Evolutionary conservation across 768 basidiomycete species (phyloP).

Genomic region (Trametes elegans): DNA sequence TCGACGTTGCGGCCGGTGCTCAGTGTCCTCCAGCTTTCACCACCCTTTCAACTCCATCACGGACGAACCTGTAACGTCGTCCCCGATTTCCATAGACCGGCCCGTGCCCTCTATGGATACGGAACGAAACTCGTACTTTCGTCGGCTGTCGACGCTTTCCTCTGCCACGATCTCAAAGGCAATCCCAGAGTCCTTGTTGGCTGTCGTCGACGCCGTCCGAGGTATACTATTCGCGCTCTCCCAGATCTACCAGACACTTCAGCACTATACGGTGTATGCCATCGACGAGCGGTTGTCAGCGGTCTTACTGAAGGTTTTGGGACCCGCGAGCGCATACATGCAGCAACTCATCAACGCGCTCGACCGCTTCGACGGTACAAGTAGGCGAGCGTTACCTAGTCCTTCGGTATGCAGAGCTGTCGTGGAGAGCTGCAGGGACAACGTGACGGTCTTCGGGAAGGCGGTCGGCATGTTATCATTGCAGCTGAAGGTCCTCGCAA

Average conservation of each 20-base stretch:
- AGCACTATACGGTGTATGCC: conserved; percentile 82
- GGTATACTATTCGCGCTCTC: conserved; percentile 90
- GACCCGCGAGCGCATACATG: conserved; percentile 81
- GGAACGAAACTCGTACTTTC: conserved; percentile 92
- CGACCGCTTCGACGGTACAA: conserved; percentile 86
- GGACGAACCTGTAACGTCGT: conserved; percentile 35
- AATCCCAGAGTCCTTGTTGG: conserved; percentile 66
- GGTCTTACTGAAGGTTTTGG: conserved; percentile 79
- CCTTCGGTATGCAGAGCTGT: conserved; percentile 72
- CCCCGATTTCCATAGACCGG: conserved; percentile 40
- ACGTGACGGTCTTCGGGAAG: conserved; percentile 79
- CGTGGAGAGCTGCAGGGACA: conserved; percentile 81
- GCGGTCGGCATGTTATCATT: conserved; percentile 80
- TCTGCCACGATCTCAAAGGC: conserved; percentile 55
- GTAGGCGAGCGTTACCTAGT: conserved; percentile 66
- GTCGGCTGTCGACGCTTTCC: conserved; percentile 80
- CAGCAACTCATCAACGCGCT: conserved; percentile 81
- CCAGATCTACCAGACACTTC: conserved; percentile 86
- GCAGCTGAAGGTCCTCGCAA: conserved; percentile 75
- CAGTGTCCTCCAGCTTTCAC: conserved; percentile 24
- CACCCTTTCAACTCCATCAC: conserved; percentile 12
- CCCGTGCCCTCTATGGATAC: conserved; percentile 62
- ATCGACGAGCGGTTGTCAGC: conserved; percentile 81
- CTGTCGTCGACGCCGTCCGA: conserved; percentile 83
- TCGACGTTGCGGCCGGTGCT: not conserved